phyloP scores from a whole-genome alignment of 768 basidiomycete species.

The Mycena latifolia region DNA sequence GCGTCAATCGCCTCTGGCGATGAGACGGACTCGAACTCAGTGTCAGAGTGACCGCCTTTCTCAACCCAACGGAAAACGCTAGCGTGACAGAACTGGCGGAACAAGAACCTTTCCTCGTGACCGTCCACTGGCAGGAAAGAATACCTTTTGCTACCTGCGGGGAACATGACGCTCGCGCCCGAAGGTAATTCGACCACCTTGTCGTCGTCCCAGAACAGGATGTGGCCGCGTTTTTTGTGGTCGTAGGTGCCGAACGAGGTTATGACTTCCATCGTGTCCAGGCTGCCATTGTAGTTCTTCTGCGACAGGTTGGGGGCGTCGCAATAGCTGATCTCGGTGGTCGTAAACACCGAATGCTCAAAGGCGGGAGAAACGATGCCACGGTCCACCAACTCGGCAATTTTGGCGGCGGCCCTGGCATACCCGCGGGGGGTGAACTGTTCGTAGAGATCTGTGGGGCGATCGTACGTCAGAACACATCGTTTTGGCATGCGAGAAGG shows the following conservation, averaged over 20 bases:
- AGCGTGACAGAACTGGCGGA: neutral
- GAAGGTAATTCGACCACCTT: neutral
- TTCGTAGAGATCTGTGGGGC: neutral
- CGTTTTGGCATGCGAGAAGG: no score
- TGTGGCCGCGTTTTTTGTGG: neutral
- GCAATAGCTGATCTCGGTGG: neutral
- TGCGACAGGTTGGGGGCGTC: neutral
- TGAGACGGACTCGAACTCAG: neutral
- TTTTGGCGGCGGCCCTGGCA: neutral
- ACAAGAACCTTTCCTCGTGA: neutral
- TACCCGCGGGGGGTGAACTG: neutral
- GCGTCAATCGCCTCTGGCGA: neutral
- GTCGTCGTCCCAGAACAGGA: conserved; percentile 2
- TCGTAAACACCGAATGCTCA: neutral
- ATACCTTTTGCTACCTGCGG: neutral
- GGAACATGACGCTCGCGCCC: neutral
- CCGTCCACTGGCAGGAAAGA: neutral
- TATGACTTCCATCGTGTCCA: neutral
- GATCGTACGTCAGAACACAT: neutral
- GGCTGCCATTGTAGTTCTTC: neutral
- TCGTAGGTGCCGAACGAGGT: neutral
- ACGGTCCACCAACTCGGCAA: neutral
- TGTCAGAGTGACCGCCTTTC: neutral
- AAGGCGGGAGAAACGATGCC: neutral
- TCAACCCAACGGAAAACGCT: neutral